Conservation (phyloP, 2,329 filamentous ascomycete species). For the Trichoderma simmonsii region DNA sequence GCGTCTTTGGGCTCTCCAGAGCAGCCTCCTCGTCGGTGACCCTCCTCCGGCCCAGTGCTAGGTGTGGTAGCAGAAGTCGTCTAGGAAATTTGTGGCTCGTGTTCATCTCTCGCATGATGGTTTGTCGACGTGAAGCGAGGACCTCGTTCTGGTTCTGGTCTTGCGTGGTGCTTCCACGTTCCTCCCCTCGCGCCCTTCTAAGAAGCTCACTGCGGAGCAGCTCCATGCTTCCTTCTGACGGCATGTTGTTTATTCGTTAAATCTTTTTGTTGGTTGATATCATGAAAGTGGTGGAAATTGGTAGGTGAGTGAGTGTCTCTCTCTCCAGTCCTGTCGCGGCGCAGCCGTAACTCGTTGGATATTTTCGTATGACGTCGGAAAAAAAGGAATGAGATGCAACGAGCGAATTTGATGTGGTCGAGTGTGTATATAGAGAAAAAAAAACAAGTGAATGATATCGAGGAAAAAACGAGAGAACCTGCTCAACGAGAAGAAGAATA, state of each 20-base stretch:
- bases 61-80: slow-evolving; percentile 21
- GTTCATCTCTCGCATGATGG: not conserved
- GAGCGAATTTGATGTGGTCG: not conserved
- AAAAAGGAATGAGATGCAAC: not conserved
- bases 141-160: slow-evolving; percentile 19
- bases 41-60: slow-evolving; percentile 23
- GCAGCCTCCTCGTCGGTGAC: slow-evolving; percentile 22
- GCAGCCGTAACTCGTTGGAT: slow-evolving; percentile 1
- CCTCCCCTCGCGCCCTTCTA: slow-evolving; percentile 30
- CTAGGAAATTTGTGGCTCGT: not conserved
- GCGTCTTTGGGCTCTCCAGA: slow-evolving; percentile 47
- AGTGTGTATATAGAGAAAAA: not conserved
- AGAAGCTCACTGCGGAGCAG: slow-evolving; percentile 34
- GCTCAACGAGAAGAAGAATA: not conserved
- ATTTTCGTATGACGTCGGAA: not conserved
- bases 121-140: slow-evolving; percentile 11
- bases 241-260: slow-evolving; percentile 2
- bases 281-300: not conserved
- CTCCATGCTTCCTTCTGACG: slow-evolving; percentile 27
- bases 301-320: not conserved
- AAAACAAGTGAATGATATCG: not conserved
- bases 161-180: slow-evolving; percentile 21
- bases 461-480: not conserved
- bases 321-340: not conserved
- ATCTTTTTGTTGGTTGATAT: not conserved